A percentile compares a stretch with the other conserved stretches of the same genome.
phyloP scores from a whole-genome alignment of 257 asterid species.

The Echites panduratus region DNA sequence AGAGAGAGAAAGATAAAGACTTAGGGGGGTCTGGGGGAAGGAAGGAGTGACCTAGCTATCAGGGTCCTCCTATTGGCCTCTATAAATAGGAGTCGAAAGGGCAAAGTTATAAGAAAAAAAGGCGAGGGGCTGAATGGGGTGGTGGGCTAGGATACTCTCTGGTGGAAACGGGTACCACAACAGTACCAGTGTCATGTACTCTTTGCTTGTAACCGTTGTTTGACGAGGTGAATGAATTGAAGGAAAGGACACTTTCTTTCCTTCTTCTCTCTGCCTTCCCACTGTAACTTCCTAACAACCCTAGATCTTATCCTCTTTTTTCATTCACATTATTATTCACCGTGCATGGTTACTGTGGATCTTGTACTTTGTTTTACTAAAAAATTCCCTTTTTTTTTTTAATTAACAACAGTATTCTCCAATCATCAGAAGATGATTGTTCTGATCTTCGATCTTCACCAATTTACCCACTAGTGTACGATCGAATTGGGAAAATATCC shows the following conservation, averaged over 20 bases:
- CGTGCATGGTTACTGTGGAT: conserved; percentile 4
- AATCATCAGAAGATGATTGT: conserved; percentile 15
- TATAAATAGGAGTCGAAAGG: conserved; percentile 18
- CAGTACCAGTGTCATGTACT: conserved; percentile 14
- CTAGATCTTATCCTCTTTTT: conserved; percentile 4
- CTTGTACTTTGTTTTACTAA: not conserved
- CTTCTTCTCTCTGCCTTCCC: not conserved
- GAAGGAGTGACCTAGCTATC: conserved; percentile 1
- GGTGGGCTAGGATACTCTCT: not conserved
- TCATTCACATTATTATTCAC: conserved; percentile 7
- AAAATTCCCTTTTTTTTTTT: too few relatives aligned
- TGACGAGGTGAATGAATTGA: conserved; percentile 1
- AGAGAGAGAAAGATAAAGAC: conserved; percentile 4
- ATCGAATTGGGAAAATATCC: not conserved
- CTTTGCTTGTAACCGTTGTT: conserved; percentile 4
- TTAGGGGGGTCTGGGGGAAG: not conserved
- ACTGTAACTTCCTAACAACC: conserved; percentile 19
- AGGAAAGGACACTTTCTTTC: conserved; percentile 1
- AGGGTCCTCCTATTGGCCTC: conserved; percentile 6
- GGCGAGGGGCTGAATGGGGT: too few relatives aligned
- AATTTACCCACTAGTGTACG: too few relatives aligned
- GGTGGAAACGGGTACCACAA: conserved; percentile 6
- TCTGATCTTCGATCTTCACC: not conserved
- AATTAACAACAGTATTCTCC: too few relatives aligned
- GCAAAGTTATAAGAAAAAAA: not conserved